These are phyloP conservation scores for Diaporthe citrichinensis DNA, from an alignment of 2,329 filamentous ascomycete species.

Conservation along the genomic window DNA sequence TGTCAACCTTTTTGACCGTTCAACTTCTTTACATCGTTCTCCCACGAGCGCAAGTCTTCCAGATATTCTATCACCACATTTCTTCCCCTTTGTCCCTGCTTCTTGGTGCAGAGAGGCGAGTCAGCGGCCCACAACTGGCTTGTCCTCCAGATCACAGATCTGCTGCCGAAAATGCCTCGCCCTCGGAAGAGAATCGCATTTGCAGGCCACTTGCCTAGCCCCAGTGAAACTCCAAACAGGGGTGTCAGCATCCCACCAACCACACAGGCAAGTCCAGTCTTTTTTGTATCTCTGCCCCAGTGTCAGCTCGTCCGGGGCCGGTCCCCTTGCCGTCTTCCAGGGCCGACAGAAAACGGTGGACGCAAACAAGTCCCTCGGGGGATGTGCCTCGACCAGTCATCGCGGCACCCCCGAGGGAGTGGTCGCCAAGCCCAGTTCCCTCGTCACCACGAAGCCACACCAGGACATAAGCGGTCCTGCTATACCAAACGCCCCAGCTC, in stretches of 20 bases:
- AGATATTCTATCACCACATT: neutral
- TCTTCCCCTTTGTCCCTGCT: neutral
- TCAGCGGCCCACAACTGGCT: neutral
- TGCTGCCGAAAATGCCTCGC: neutral
- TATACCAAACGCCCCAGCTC: neutral
- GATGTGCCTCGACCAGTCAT: neutral
- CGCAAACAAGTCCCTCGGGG: conserved; percentile 1
- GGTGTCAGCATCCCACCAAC: neutral
- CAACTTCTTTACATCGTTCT: neutral
- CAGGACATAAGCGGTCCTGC: neutral
- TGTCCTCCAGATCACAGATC: neutral
- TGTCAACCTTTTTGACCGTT: neutral
- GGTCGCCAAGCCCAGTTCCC: neutral
- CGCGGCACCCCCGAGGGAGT: neutral
- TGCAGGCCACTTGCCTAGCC: neutral
- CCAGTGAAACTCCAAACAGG: neutral
- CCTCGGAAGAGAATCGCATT: neutral
- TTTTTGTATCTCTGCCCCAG: neutral
- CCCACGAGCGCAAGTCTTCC: no score
- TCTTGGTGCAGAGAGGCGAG: neutral
- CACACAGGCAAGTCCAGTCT: neutral
- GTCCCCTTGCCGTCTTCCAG: neutral
- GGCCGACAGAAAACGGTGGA: neutral
- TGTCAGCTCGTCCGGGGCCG: neutral
- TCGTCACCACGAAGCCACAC: neutral